phyloP scores from a whole-genome alignment of 345 rosid species.

The Moricandia arvensis region DNA sequence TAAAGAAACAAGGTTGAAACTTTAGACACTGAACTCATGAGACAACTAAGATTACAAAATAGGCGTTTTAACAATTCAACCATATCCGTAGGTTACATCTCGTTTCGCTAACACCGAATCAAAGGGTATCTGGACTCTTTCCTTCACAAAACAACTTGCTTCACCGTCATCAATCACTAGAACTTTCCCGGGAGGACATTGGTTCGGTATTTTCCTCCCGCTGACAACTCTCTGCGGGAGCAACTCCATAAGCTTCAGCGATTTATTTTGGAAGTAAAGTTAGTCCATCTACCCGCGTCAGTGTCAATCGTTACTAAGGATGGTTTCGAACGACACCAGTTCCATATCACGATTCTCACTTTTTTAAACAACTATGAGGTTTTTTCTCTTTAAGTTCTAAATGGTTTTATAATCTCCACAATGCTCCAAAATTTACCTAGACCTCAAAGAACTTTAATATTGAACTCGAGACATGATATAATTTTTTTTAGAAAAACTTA shows the following conservation, averaged over 20 bases:
- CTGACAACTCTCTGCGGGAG: slow-evolving; percentile 37
- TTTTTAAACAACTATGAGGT: too few relatives aligned
- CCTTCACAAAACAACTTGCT: slow-evolving; percentile 82
- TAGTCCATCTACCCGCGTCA: too few relatives aligned
- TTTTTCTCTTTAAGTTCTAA: too few relatives aligned
- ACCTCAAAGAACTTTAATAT: too few relatives aligned
- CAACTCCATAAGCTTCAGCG: slow-evolving; percentile 33
- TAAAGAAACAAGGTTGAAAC: slow-evolving; percentile 15
- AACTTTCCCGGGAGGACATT: slow-evolving; percentile 80
- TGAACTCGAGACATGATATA: too few relatives aligned
- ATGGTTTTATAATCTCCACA: too few relatives aligned
- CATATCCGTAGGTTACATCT: slow-evolving; percentile 78
- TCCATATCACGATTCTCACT: too few relatives aligned
- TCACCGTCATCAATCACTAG: slow-evolving; percentile 61
- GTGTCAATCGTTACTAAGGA: too few relatives aligned
- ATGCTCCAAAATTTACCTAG: too few relatives aligned
- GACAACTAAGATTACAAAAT: slow-evolving; percentile 19
- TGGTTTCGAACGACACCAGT: too few relatives aligned
- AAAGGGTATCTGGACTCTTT: slow-evolving; percentile 82
- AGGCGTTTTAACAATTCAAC: slow-evolving; percentile 36
- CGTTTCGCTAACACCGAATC: slow-evolving; percentile 53
- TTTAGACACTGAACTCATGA: slow-evolving; percentile 28
- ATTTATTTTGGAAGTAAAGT: too few relatives aligned
- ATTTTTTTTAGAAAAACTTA: too few relatives aligned
- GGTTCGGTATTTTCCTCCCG: slow-evolving; percentile 37